phyloP scores from a whole-genome alignment of 805 yeast species.

The Starmerella tilneyi region DNA sequence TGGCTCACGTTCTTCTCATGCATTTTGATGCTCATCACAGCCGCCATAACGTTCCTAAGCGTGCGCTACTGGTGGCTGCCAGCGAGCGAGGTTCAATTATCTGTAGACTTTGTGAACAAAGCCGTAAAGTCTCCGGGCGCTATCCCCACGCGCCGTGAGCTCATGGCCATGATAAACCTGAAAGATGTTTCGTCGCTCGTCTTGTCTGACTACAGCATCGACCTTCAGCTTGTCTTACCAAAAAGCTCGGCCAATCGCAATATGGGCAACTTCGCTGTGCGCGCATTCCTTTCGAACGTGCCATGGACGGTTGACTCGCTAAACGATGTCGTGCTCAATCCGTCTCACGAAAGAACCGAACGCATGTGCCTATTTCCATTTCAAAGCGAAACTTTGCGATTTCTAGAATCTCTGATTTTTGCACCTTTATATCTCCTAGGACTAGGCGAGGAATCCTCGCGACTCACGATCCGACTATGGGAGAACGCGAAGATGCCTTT shows the following conservation, averaged over 20 bases:
- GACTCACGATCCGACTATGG: background rate
- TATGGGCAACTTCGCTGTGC: slow-evolving; percentile 1
- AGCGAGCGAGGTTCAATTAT: background rate
- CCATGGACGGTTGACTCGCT: background rate
- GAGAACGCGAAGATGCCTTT: background rate
- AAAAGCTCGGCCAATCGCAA: background rate
- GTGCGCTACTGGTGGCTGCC: slow-evolving; percentile 13
- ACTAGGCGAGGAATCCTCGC: background rate
- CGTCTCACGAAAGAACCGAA: background rate
- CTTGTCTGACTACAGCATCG: slow-evolving; percentile 2
- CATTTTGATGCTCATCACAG: background rate
- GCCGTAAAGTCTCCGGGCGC: slow-evolving; percentile 1
- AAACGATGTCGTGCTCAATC: background rate
- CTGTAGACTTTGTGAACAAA: slow-evolving; percentile 16
- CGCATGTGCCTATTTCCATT: slow-evolving; percentile 2
- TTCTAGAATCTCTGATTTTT: background rate
- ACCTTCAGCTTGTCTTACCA: background rate
- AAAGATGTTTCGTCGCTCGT: background rate
- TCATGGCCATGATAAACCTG: background rate
- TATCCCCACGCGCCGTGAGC: background rate
- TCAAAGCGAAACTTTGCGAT: background rate
- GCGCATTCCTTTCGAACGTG: background rate
- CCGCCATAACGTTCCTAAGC: background rate
- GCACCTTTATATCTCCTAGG: background rate
- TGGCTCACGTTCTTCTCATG: slow-evolving; percentile 1